Conservation (phyloP, 1,284 basidiomycete species). For the Ceratobasidium sp. region DNA sequence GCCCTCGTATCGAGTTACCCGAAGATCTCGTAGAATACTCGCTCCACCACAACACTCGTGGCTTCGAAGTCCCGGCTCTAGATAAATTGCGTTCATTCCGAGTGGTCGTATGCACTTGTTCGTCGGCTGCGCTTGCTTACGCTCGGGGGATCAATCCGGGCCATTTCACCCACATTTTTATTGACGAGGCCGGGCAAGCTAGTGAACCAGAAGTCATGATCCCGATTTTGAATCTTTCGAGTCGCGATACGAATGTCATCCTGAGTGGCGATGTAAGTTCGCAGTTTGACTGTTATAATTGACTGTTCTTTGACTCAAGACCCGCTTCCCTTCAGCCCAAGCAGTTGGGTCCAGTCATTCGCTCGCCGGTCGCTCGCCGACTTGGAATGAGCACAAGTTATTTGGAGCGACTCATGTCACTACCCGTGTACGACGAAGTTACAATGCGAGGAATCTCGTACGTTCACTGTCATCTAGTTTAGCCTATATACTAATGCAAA, state of each 20-base stretch:
- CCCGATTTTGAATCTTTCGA: conserved; percentile 62
- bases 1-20: not conserved
- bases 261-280: conserved; percentile 60
- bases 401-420: conserved; percentile 64
- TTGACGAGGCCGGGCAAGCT: conserved; percentile 71
- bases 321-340: conserved; percentile 50
- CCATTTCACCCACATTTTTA: conserved; percentile 67
- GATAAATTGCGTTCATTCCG: conserved; percentile 55
- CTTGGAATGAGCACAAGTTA: conserved; percentile 63
- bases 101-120: conserved; percentile 68
- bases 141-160: conserved; percentile 63
- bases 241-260: conserved; percentile 60
- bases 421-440: conserved; percentile 54
- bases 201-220: conserved; percentile 67
- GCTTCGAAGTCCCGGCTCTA: conserved; percentile 30
- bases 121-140: conserved; percentile 62
- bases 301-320: not conserved
- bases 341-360: conserved; percentile 68
- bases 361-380: conserved; percentile 58
- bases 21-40: conserved; percentile 11
- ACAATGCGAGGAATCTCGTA: conserved; percentile 37
- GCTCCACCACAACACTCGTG: not conserved
- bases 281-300: too few species aligned
- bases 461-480: not conserved
- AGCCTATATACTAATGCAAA: too few species aligned